A percentile compares a stretch with the other conserved stretches of the same genome.
Conservation (phyloP, 306 rosid genomes). For the Castanopsis chinensis region DNA sequence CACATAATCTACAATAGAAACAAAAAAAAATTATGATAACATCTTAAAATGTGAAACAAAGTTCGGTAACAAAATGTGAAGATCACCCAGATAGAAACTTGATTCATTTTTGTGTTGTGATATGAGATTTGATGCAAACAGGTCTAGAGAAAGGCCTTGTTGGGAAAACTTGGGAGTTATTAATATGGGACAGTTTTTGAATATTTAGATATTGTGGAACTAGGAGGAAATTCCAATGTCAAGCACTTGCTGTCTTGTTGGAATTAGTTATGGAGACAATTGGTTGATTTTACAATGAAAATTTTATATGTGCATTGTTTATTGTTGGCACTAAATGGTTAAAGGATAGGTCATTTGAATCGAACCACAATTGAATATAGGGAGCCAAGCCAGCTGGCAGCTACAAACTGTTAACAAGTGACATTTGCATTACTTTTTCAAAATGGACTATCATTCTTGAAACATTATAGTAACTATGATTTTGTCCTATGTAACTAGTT, state of each 20-base stretch:
- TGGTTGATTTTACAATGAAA: constrained; percentile 49
- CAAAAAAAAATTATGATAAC: too few relatives aligned
- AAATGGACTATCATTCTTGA: constrained; percentile 29
- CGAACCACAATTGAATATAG: constrained; percentile 18
- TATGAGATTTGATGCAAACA: constrained; percentile 10
- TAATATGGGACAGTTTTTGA: constrained; percentile 6
- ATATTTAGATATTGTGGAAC: constrained; percentile 19
- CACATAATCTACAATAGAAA: too few relatives aligned
- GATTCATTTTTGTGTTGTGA: constrained; percentile 37
- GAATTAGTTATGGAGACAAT: constrained; percentile 26
- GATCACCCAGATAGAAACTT: constrained; percentile 30
- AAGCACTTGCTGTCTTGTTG: constrained; percentile 14
- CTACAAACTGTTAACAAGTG: neutral
- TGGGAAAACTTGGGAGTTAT: neutral
- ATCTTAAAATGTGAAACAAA: too few relatives aligned
- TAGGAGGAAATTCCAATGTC: constrained; percentile 26
- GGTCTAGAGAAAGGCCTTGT: constrained; percentile 2
- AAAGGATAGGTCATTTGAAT: neutral
- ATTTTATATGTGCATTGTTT: constrained; percentile 17
- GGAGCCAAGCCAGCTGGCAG: constrained; percentile 40
- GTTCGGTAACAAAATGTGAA: neutral
- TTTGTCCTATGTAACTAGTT: neutral
- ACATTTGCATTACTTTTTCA: neutral
- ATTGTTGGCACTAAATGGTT: constrained; percentile 3
- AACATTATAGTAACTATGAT: constrained; percentile 1